Conservation (phyloP, 805 yeast genomes). For the Candida khao-thaluensis region DNA sequence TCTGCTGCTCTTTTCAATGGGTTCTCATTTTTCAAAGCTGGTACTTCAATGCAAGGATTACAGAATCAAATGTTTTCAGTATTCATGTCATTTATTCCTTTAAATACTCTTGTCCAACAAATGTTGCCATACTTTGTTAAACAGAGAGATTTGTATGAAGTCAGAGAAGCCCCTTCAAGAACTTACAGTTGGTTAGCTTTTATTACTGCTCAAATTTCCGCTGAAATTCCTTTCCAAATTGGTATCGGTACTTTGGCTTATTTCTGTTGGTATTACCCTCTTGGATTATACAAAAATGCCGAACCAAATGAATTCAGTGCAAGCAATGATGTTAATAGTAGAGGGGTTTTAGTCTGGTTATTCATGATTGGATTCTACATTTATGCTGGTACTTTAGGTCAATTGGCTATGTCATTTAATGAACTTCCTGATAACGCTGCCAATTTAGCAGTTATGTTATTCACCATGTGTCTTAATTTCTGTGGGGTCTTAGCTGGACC, state of each 20-base stretch:
- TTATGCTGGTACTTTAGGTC: constrained; percentile 30
- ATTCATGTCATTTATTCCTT: constrained; percentile 44
- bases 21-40: constrained; percentile 66
- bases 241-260: constrained; percentile 41
- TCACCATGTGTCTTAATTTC: constrained; percentile 35
- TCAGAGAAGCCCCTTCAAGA: constrained; percentile 45
- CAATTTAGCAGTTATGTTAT: constrained; percentile 28
- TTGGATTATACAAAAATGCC: constrained; percentile 49
- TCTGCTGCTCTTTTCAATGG: constrained; percentile 66
- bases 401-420: constrained; percentile 27
- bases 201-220: constrained; percentile 38
- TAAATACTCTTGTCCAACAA: constrained; percentile 41
- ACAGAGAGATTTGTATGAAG: constrained; percentile 48
- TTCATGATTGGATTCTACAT: constrained; percentile 24
- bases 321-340: constrained; percentile 32
- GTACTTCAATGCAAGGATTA: constrained; percentile 50
- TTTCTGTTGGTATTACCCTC: constrained; percentile 64
- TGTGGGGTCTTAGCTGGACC: constrained; percentile 37
- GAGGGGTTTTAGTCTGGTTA: constrained; percentile 42
- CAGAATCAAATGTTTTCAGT: constrained; percentile 67
- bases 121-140: constrained; percentile 43
- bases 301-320: too few relatives aligned
- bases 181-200: constrained; percentile 45
- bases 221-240: constrained; percentile 50
- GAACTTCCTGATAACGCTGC: constrained; percentile 37